These are phyloP conservation scores for Marchantia polymorpha DNA, from an alignment of 225 moss, liverwort and hornwort genomes.

Conservation along the genomic window DNA sequence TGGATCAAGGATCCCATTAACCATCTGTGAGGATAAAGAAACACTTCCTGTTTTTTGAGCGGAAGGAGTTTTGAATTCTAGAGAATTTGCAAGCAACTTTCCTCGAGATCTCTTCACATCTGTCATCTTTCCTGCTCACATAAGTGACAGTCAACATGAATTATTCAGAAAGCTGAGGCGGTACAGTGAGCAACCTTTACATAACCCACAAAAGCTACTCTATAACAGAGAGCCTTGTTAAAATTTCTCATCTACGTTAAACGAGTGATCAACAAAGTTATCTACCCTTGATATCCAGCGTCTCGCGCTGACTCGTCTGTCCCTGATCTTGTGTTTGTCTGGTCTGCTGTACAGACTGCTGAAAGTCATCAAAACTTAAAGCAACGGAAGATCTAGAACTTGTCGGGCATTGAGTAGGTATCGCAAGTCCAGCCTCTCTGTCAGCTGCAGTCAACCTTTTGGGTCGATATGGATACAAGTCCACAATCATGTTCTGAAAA, in stretches of 20 bases:
- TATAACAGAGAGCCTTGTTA: neutral
- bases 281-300: conserved; percentile 23
- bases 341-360: conserved; percentile 4
- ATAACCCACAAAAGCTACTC: neutral
- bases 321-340: conserved; percentile 29
- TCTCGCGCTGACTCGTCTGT: conserved; percentile 36
- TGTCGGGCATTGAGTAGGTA: conserved; percentile 62
- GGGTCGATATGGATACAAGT: conserved; percentile 51
- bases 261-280: neutral
- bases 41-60: conserved; percentile 30
- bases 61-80: conserved; percentile 37
- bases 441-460: conserved; percentile 69
- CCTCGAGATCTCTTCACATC: conserved; percentile 27
- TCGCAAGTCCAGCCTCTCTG: conserved; percentile 58
- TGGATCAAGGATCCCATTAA: conserved; percentile 59
- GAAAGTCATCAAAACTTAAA: conserved; percentile 15
- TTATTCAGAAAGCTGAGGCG: neutral
- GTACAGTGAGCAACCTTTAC: neutral
- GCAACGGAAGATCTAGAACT: conserved; percentile 36
- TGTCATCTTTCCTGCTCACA: conserved; percentile 34
- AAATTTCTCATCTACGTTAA: neutral
- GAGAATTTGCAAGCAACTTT: conserved; percentile 13
- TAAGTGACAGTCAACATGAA: neutral
- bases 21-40: conserved; percentile 58
- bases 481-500: conserved; percentile 53